Evolutionary conservation across 2,329 filamentous ascomycete genomes (phyloP).

Genomic region (Cercospora zeina): DNA sequence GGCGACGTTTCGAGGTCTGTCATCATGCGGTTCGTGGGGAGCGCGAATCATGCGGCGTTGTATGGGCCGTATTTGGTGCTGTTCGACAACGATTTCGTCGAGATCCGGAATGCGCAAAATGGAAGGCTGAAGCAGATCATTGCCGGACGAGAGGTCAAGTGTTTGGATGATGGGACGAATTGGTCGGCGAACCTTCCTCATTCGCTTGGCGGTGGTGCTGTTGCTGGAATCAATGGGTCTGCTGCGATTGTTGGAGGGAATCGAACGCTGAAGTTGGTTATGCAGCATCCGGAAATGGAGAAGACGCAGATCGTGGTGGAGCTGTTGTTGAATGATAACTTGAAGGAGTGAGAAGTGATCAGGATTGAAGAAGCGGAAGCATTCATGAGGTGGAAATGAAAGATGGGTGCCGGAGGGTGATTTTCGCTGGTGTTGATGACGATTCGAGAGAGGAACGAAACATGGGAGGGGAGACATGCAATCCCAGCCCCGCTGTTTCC

Average conservation of each 20-base stretch:
- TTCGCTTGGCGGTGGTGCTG: constrained; percentile 24
- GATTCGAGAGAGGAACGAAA: not conserved
- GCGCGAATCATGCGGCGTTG: constrained; percentile 81
- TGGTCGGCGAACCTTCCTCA: constrained; percentile 46
- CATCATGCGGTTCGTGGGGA: constrained; percentile 99
- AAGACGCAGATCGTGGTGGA: constrained; percentile 87
- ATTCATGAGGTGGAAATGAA: not conserved
- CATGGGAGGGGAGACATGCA: not conserved
- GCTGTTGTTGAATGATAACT: constrained; percentile 84
- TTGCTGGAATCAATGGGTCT: constrained; percentile 37
- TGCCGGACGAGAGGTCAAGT: constrained; percentile 82
- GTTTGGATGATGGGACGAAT: constrained; percentile 79
- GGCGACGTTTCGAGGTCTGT: constrained; percentile 91
- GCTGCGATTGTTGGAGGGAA: constrained; percentile 38
- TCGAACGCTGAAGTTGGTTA: constrained; percentile 86
- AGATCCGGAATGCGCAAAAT: constrained; percentile 95
- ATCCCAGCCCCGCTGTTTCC: not conserved
- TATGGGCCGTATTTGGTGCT: constrained; percentile 89
- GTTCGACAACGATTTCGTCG: constrained; percentile 94
- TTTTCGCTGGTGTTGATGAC: not conserved
- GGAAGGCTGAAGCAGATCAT: constrained; percentile 92
- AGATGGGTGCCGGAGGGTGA: not conserved
- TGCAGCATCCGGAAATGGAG: constrained; percentile 88
- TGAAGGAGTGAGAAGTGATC: constrained; percentile 36
- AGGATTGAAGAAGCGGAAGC: too few relatives aligned